A percentile compares a stretch with the other conserved stretches of the same genome.
phyloP scores from a whole-genome alignment of 495 filamentous ascomycete species.

The Xylaria longipes region DNA sequence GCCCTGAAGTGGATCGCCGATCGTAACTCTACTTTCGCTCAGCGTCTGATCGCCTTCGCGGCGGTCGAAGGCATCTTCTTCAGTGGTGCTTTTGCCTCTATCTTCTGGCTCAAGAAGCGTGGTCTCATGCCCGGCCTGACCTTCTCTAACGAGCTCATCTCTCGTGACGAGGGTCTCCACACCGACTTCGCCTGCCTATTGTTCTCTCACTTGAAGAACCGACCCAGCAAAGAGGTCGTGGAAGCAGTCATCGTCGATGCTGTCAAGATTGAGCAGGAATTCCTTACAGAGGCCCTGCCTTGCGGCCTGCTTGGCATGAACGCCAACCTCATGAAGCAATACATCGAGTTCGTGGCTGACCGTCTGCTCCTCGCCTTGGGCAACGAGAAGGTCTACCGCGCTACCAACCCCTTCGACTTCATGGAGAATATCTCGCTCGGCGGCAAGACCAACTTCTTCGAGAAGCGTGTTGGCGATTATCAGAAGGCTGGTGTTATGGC shows the following conservation, averaged over 20 bases:
- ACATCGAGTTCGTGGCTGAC: slow-evolving; percentile 99
- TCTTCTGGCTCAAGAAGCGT: slow-evolving; percentile 99
- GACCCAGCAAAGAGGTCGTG: slow-evolving; percentile 80
- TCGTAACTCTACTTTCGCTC: slow-evolving; percentile 89
- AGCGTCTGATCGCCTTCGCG: slow-evolving; percentile 95
- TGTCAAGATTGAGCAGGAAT: slow-evolving; percentile 95
- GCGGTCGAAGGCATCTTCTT: slow-evolving; percentile 99
- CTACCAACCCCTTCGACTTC: slow-evolving; percentile 97
- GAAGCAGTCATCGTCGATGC: slow-evolving; percentile 91
- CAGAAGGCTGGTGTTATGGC: slow-evolving; percentile 99
- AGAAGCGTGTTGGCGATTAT: slow-evolving; percentile 99
- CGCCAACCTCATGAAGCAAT: slow-evolving; percentile 95
- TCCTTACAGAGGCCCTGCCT: slow-evolving; percentile 93
- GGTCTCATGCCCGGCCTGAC: slow-evolving; percentile 98
- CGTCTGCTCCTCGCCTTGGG: slow-evolving; percentile 90
- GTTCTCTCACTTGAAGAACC: slow-evolving; percentile 92
- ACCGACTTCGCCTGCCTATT: slow-evolving; percentile 98
- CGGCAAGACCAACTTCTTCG: slow-evolving; percentile 99
- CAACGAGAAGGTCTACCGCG: slow-evolving; percentile 90
- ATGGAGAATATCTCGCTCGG: slow-evolving; percentile 99
- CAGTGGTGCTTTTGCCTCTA: slow-evolving; percentile 97
- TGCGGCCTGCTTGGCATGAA: slow-evolving; percentile 97
- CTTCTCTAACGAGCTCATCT: slow-evolving; percentile 99
- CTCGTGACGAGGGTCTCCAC: slow-evolving; percentile 98
- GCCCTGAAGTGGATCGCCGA: slow-evolving; percentile 94